Conservation (phyloP, 73 alveolate genomes). For the Tetrahymena borealis region DNA sequence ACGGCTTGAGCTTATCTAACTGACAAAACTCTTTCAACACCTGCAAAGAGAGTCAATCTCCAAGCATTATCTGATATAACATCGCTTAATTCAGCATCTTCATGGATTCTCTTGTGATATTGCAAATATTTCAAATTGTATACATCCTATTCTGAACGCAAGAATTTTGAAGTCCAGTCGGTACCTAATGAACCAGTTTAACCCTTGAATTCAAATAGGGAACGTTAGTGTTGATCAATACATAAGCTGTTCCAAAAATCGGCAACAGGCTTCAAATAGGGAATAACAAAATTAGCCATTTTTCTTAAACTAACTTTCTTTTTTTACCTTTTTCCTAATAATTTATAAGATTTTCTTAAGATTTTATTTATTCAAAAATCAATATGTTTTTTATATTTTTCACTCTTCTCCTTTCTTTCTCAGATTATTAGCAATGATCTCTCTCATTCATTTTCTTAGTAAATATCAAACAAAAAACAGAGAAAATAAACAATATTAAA, state of each 20-base stretch:
- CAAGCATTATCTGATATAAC: constrained; percentile 25
- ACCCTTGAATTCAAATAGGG: background rate
- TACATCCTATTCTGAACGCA: background rate
- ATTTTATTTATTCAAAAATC: background rate
- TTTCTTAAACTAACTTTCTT: background rate
- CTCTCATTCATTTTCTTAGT: background rate
- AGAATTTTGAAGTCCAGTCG: background rate
- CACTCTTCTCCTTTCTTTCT: constrained; percentile 2
- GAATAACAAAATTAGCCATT: background rate
- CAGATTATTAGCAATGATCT: background rate
- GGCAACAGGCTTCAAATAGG: background rate
- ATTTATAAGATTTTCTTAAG: background rate
- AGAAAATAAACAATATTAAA: too few relatives aligned
- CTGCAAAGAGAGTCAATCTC: constrained; percentile 34
- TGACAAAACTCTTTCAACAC: constrained; percentile 42
- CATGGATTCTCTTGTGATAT: constrained; percentile 1
- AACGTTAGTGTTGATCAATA: background rate
- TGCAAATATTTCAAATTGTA: background rate
- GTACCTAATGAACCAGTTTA: constrained; percentile 1
- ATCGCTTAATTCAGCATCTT: constrained; percentile 19
- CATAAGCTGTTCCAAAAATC: constrained; percentile 1
- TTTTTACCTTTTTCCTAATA: background rate
- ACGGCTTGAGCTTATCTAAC: constrained; percentile 40
- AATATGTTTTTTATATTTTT: background rate
- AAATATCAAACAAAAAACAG: too few relatives aligned